These are phyloP conservation scores for Nemania sp. DNA, from an alignment of 2,329 filamentous ascomycete species.

Conservation along the genomic window DNA sequence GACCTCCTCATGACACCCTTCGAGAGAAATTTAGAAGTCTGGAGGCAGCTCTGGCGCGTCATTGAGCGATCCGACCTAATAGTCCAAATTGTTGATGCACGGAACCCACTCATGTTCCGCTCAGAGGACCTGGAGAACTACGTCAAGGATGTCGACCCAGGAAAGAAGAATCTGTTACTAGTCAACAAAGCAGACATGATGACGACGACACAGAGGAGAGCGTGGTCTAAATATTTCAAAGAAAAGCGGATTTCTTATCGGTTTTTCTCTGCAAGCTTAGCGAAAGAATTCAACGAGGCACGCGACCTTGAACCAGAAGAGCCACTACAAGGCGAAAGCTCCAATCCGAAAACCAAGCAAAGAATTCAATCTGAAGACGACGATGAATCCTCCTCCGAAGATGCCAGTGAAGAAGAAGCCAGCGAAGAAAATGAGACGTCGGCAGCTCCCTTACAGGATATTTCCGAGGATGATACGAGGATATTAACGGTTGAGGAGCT, in stretches of 20 bases:
- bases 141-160: constrained; percentile 89
- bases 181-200: constrained; percentile 99
- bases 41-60: constrained; percentile 97
- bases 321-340: constrained; percentile 47
- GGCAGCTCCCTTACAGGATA: constrained; percentile 54
- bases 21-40: constrained; percentile 96
- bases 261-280: constrained; percentile 95
- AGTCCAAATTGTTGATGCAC: constrained; percentile 97
- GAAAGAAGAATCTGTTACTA: constrained; percentile 89
- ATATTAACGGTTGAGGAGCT: constrained; percentile 95
- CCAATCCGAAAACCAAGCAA: constrained; percentile 51
- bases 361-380: constrained; percentile 40
- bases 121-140: constrained; percentile 94
- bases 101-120: constrained; percentile 93
- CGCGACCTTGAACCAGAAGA: constrained; percentile 65
- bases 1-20: constrained; percentile 98
- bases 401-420: constrained; percentile 45
- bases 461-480: constrained; percentile 71
- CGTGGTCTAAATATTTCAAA: constrained; percentile 90
- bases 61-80: constrained; percentile 96
- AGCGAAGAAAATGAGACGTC: constrained; percentile 54
- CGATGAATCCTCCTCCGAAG: constrained; percentile 44
- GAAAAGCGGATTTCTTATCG: constrained; percentile 86
- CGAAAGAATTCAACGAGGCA: constrained; percentile 88
- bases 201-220: constrained; percentile 82